phyloP scores from a whole-genome alignment of 805 yeast genomes.

The Vanderwaltozyma yarrowii region DNA sequence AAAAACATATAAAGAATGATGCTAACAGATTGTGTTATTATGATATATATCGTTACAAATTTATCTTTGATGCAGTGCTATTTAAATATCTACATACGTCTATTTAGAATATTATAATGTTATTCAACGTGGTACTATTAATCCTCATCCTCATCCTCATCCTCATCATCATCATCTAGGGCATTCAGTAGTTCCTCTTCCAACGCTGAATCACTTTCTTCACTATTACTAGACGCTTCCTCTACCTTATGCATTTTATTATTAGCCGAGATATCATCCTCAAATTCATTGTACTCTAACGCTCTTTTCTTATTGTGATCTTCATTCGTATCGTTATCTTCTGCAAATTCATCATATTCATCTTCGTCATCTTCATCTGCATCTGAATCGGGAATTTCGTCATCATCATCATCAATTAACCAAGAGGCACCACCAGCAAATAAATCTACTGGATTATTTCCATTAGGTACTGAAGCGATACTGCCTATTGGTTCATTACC shows the following conservation, averaged over 20 bases:
- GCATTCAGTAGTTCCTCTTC: conserved; percentile 24
- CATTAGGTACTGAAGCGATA: conserved; percentile 5
- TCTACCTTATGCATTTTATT: conserved; percentile 1
- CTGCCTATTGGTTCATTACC: conserved; percentile 8
- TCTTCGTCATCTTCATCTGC: conserved; percentile 16
- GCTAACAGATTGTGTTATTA: too few relatives aligned
- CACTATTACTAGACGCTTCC: conserved; percentile 5
- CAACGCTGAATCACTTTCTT: conserved; percentile 21
- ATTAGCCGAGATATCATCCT: neutral
- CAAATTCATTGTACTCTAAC: conserved; percentile 3
- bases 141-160: neutral
- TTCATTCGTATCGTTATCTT: conserved; percentile 5
- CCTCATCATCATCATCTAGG: conserved; percentile 1
- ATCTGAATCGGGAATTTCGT: conserved; percentile 17
- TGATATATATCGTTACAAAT: too few relatives aligned
- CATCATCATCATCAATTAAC: conserved; percentile 27
- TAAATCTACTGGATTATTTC: conserved; percentile 10
- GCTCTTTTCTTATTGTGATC: conserved; percentile 3
- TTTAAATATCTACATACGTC: too few relatives aligned
- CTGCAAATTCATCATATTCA: conserved; percentile 3
- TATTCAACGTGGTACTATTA: too few relatives aligned
- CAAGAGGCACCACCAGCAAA: conserved; percentile 26
- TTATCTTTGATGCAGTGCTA: too few relatives aligned
- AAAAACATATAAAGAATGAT: too few relatives aligned
- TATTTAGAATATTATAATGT: too few relatives aligned